Evolutionary conservation across 2,329 filamentous ascomycete genomes (phyloP), one percentile per base, ranked within the genome.

Genomic region (Grosmannia serpens): DNA sequence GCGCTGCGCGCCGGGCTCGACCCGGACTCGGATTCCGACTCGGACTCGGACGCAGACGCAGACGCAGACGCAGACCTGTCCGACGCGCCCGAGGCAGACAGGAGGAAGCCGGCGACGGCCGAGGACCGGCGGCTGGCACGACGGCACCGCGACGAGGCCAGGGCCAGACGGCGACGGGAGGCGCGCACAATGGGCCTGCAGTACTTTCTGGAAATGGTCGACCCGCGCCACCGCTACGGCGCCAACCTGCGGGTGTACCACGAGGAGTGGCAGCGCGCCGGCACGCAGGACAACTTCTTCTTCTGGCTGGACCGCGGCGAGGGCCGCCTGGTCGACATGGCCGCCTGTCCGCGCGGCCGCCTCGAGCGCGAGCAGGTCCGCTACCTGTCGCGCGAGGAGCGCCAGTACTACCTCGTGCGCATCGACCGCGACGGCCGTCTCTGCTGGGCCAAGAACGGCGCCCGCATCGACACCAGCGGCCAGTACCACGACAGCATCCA

Each of bases 281-380:
- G 88, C 31, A 92, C 89, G 0, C 81, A 84, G 5, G 87, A 96
- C 69, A 95, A 94, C 68, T 96, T 91, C 77, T 96, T 96, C 70
- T 92, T 91, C 72, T 96, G 91, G 91, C 77, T 96, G 1, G 91
- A 96, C 68, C 78, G 87, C 60, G 91, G 91, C 6, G 85, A 86
- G 54, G 91, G 91, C 0, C 83, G 76, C 64, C 70, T 80, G 46
- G 68, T 94, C 50, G 86, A 92, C 62, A 74, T 92, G 15, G 79
- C 83, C 4, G 79, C 82, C 0, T 90, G 90, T 62, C 85, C 89
- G 1, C 79, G 91, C 41, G 85, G 88, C 60, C 77, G 83, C 17
- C 75, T 96, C 8, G 88, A 94, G 56, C 79, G 82, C 27, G 89
- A 95, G 69, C 84, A 86, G 65, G 88, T 96, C 1, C 81, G 91